A percentile compares a stretch with the other conserved stretches of the same genome.
Conservation (phyloP, 257 asterid genomes). For the Solanum clarkiae region DNA sequence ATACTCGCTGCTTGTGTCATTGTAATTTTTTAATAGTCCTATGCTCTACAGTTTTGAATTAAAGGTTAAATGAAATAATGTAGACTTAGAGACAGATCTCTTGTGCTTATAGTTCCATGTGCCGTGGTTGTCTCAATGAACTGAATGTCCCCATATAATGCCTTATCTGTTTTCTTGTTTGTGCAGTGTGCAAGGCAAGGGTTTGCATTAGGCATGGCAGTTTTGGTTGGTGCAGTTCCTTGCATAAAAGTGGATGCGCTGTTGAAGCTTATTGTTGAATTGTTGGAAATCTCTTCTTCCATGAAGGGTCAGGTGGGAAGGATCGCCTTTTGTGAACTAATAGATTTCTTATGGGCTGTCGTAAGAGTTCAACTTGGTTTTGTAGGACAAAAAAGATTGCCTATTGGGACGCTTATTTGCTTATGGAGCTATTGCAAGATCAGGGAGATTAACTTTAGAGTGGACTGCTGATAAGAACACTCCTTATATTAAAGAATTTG, state of each 20-base stretch:
- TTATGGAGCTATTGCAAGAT: constrained; percentile 91
- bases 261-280: constrained; percentile 58
- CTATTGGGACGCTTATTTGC: constrained; percentile 88
- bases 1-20: not conserved
- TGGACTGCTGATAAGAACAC: constrained; percentile 38
- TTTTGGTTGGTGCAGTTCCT: constrained; percentile 54
- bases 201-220: constrained; percentile 77
- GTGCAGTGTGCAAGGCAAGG: constrained; percentile 98
- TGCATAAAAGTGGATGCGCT: constrained; percentile 63
- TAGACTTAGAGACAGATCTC: not conserved
- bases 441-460: constrained; percentile 74
- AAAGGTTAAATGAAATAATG: not conserved
- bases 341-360: not conserved
- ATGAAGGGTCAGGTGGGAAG: constrained; percentile 96
- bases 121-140: not conserved
- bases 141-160: not conserved
- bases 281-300: constrained; percentile 81
- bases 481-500: constrained; percentile 49
- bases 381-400: constrained; percentile 77
- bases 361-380: constrained; percentile 6
- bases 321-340: not conserved
- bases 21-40: not conserved
- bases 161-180: not conserved
- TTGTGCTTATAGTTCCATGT: not conserved
- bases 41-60: not conserved